Evolutionary conservation across 2,329 filamentous ascomycete species (phyloP), one percentile per base, ranked within the genome.

Genomic region (Ophiostoma piceae): DNA sequence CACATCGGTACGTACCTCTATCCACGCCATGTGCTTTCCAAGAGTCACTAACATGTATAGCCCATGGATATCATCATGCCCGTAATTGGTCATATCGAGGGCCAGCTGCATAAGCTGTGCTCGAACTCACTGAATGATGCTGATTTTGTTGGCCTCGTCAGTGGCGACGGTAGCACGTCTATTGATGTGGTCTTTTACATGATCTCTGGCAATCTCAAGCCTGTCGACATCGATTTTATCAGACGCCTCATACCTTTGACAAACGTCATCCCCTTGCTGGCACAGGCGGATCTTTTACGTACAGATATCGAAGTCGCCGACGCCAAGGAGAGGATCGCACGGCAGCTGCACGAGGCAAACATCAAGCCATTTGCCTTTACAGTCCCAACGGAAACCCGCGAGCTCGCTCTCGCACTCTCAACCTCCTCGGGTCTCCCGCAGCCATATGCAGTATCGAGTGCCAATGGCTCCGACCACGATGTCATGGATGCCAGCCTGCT

Each of bases 401-500:
- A 32, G 14, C 47, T 41, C n/a, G 69, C 54, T 14, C 57, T 62
- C 14, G 12, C 57, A 32, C 57, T 62, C 11, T 8, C 26, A 32
- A 12, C 57, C 12, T 62, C 57, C 11, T 32, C 57, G 2, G 57
- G 57, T 8, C 81, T 81, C 71, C 87, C 89, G 2, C 81, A 81
- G 71, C 87, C 89, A 2, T 96, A 92, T 76, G 88, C 92, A 0
- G 84, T 97, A 26, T 97, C 94, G 1, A 95, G 91, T 26, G 86
- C 86, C 14, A 83, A 86, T 32, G 87, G 85, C 1, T 85, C 86
- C 29, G 92, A 97, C 75, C 81, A 88, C 71, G 92, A 97, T 54
- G 88, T 85, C 62, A 96, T 98, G 89, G 94, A 98, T 77, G 94
- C 94, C 22, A 97, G 92, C 75, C 83, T 96, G 0, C 84, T 98